phyloP scores from a whole-genome alignment of 140 eudicot genomes.

The Flaveria floridana region DNA sequence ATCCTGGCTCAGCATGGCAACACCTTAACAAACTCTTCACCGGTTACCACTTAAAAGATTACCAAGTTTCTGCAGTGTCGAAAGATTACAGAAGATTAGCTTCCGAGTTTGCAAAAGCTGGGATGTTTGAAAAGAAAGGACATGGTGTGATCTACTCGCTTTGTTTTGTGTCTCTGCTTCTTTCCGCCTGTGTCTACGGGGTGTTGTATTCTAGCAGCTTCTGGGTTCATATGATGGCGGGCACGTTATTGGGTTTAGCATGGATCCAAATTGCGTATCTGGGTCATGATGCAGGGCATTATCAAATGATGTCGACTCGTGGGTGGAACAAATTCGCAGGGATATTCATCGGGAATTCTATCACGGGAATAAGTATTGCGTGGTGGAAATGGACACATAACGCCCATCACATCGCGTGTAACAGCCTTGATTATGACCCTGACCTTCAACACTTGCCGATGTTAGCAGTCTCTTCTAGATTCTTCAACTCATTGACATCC shows the following conservation, averaged over 20 bases:
- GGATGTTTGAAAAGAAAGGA: conserved; percentile 85
- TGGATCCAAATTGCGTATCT: conserved; percentile 89
- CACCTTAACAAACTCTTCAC: conserved; percentile 63
- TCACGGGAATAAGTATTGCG: conserved; percentile 95
- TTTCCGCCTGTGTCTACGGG: conserved; percentile 50
- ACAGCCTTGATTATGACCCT: conserved; percentile 90
- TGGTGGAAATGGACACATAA: conserved; percentile 99
- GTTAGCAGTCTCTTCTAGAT: conserved; percentile 64
- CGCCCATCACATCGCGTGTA: conserved; percentile 86
- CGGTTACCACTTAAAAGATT: conserved; percentile 62
- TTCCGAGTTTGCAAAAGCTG: conserved; percentile 61
- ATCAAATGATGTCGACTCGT: conserved; percentile 64
- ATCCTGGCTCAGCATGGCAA: conserved; percentile 81
- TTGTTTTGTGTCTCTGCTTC: conserved; percentile 46
- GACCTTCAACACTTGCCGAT: conserved; percentile 91
- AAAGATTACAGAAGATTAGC: conserved; percentile 69
- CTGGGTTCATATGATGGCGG: conserved; percentile 60
- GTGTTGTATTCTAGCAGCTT: conserved; percentile 44
- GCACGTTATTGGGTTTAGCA: conserved; percentile 58
- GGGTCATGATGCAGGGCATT: conserved; percentile 97
- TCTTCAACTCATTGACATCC: conserved; percentile 58
- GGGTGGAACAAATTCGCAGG: conserved; percentile 72
- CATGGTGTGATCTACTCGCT: conserved; percentile 60
- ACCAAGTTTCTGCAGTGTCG: conserved; percentile 62
- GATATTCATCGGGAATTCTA: conserved; percentile 73